Conservation (phyloP, 805 yeast species). For the Metschnikowia baotianmanensis region DNA sequence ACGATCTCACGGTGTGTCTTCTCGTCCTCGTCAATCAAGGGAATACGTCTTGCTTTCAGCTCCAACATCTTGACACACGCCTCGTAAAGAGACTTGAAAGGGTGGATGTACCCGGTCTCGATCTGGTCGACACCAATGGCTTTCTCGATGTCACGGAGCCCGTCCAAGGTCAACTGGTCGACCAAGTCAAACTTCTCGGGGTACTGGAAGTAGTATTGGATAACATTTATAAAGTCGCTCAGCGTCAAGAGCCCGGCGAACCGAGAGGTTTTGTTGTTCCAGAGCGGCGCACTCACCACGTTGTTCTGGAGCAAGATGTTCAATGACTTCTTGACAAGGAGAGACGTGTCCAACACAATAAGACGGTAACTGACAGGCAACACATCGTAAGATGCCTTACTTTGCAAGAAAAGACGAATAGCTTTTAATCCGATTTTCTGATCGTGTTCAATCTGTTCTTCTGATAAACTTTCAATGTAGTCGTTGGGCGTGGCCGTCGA, state of each 20-base stretch:
- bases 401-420: conserved; percentile 77
- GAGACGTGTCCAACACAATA: conserved; percentile 88
- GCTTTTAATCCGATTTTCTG: conserved; percentile 78
- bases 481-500: conserved; percentile 40
- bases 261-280: conserved; percentile 86
- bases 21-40: conserved; percentile 91
- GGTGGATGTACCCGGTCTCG: conserved; percentile 86
- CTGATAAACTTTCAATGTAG: conserved; percentile 38
- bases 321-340: conserved; percentile 84
- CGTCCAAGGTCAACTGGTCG: conserved; percentile 80
- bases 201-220: conserved; percentile 86
- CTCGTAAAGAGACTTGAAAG: conserved; percentile 82
- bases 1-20: conserved; percentile 91
- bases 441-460: conserved; percentile 49
- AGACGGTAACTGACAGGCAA: conserved; percentile 91
- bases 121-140: conserved; percentile 83
- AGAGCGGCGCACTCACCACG: conserved; percentile 93
- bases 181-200: conserved; percentile 88
- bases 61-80: conserved; percentile 92
- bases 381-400: conserved; percentile 94
- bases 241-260: conserved; percentile 95
- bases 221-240: conserved; percentile 90
- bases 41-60: conserved; percentile 87
- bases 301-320: conserved; percentile 88
- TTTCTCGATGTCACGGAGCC: conserved; percentile 80